Evolutionary conservation across 495 filamentous ascomycete species (phyloP), one percentile per base, ranked within the genome.

Genomic region (Sabuloglossum arenarium): DNA sequence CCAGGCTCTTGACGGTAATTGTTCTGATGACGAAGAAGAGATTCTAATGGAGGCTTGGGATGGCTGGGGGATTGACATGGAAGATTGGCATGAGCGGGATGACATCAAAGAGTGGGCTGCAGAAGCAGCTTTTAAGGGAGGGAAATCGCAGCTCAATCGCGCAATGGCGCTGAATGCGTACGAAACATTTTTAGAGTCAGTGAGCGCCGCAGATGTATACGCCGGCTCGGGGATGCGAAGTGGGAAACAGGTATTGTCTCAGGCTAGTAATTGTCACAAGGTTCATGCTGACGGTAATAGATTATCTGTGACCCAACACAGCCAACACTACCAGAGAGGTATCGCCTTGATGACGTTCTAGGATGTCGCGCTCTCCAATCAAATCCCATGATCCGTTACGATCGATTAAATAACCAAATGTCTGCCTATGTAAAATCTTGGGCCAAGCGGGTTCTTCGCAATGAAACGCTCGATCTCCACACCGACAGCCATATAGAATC

Each of bases 291-390:
- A 66, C 39, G 39, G 6, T 24, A 46, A 6, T 49, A 74, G 71
- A 73, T 76, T 55, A 42, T 61, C 8, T 61, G 85, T 28, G 86
- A 94, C 61, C 66, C 76, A 10, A 80, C 78, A 39, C 65, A 75
- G 21, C 81, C 84, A 5, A 67, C 71, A 12, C 67, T 82, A 9
- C 67, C 76, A 0, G 71, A 77, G 10, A 84, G 79, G 61, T 67
- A 73, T 9, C 75, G 71, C 39, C 69, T 75, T 5, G 84, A 87
- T 65, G 86, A 77, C 57, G 70, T 79, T 32, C 73, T 85, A 47
- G 81, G 79, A 8, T 67, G 77, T 50, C 72, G 68, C 12, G 62
- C 88, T 1, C 64, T 94, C 16, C 69, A 74, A 60, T 67, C 70
- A 3, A 63, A 56, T 68, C 19, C 70, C 61, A 31, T 65, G 61